Evolutionary conservation across 306 rosid genomes (phyloP), one percentile per base, ranked within the genome.

Genomic region (Rosa multiflora): DNA sequence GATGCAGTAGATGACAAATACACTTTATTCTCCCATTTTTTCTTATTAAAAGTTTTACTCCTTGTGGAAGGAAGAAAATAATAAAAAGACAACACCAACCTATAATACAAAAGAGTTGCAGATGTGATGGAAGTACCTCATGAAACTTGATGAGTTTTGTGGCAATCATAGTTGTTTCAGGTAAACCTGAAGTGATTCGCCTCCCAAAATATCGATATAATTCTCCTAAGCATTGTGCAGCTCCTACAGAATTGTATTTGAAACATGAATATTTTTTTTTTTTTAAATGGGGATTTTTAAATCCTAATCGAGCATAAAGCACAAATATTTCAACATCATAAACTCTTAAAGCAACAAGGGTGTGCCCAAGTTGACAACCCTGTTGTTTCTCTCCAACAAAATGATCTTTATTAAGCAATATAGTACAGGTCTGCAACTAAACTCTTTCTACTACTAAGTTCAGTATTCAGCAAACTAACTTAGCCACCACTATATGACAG

Each of bases 211-310:
- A 92, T 80, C 87, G 85, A 78, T 95, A 92, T 81, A 95, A 77
- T 83, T 95, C 98, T 84, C 96, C 99, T 84, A 95, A 82, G 87
- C 99, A 92, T 74, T 92, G 99, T 59, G 91, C 91, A 75, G 90
- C 94, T 78, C 99, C 99, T 92, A 81, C 43, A 85, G 71, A 75
- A 76, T 72, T 74, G 74, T 74, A 55, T 76, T 81, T 44, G 70
- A 75, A 76, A 82, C 72, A 64, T 21, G 4, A 10, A 72, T 48
- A 43, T 49, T 42, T 1, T 48, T 49, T 26, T 49, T 26, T 26
- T 35, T 1, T 44, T 6, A 58, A 26, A 29, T 10, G 20, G 35
- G 5, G 17, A 73, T 26, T 10, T 23, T 14, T 23, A 23, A 47
- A 15, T 14, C 59, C 75, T 15, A 26, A 9, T 47, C 4, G 9